Base-by-base conservation (phyloP, 2,329 filamentous ascomycete genomes). In the Sarocladiaceae sp. region DNA sequence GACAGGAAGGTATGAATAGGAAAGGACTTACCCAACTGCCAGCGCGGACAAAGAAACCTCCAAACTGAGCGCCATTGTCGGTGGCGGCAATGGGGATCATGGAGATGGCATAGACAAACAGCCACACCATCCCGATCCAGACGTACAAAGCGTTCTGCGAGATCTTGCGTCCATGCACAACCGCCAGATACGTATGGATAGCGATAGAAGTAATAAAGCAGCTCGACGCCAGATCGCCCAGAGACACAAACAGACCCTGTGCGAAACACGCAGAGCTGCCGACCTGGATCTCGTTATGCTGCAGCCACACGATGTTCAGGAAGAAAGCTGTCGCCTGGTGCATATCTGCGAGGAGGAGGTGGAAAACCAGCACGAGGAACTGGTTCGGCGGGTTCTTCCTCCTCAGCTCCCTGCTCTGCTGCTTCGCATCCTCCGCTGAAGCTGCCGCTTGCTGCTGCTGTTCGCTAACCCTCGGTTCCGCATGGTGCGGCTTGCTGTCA, bases 241-340 rank as follows among this genome's bases (percentile, higher is more conserved):
- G 76, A 4, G 80, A 82, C 3, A 86, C 67, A 39, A 86, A 78
- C 60, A 82, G 80, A n/a, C 81, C 83, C 58, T 88, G 83, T 0
- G 72, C 72, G 54, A 66, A 74, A 61, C 83, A 87, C 5, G 73
- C 66, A 2, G 66, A 52, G 0, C 71, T 73, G 2, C 69, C 69
- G 1, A 80, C 76, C 2, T 70, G 53, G 13, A 86, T 72, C 0
- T 64, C 67, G 56, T 82, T 67, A 12, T 65, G 57, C 1, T 61
- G 58, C 4, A 84, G 64, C 74, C 82, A 83, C 27, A 73, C 64
- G 3, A 73, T 70, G 48, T 81, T 84, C 40, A 85, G 65, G 33
- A 82, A 53, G 55, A 85, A 87, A 3, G 80, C 77, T 1, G 77
- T 58, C 6, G 78, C 71, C 54, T 86, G 83, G 53, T 82, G 77